These are phyloP conservation scores for Skeletonema costatum DNA, from an alignment of 108 stramenopile genomes.

Conservation along the genomic window DNA sequence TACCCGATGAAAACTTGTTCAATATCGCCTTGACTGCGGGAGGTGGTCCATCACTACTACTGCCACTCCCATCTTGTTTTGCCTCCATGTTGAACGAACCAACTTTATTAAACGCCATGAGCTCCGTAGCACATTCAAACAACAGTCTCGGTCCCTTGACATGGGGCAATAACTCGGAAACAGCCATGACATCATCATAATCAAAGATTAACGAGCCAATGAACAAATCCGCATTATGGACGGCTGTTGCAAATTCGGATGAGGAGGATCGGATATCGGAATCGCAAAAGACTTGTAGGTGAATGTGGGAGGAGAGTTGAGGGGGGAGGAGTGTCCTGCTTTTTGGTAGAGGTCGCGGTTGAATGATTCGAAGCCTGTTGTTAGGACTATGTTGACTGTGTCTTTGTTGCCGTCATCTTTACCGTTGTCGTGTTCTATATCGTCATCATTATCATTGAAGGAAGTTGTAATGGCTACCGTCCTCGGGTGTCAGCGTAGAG, in stretches of 20 bases:
- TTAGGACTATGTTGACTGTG: constrained; percentile 66
- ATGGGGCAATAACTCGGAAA: constrained; percentile 36
- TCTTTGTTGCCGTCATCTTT: too few species aligned
- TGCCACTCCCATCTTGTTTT: constrained; percentile 19
- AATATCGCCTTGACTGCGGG: constrained; percentile 82
- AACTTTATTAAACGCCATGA: constrained; percentile 77
- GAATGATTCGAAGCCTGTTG: constrained; percentile 92
- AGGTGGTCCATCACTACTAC: constrained; percentile 69
- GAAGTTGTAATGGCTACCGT: too few species aligned
- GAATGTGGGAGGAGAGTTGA: constrained; percentile 10
- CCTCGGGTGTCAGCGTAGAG: too few species aligned
- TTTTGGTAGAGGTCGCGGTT: constrained; percentile 76
- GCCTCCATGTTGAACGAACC: constrained; percentile 69
- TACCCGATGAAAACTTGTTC: constrained; percentile 73
- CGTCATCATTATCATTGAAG: too few species aligned
- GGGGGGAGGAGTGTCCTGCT: constrained; percentile 46
- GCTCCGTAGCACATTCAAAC: constrained; percentile 87
- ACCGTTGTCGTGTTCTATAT: too few species aligned
- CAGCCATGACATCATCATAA: constrained; percentile 54
- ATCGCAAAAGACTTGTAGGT: constrained; percentile 66
- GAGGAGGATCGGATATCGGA: constrained; percentile 56
- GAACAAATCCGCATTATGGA: constrained; percentile 74
- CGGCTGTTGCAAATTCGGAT: constrained; percentile 48
- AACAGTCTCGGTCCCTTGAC: constrained; percentile 65
- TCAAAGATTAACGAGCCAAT: constrained; percentile 83